Conservation (phyloP, 2,329 filamentous ascomycete genomes). For the Sphaerulina musiva region DNA sequence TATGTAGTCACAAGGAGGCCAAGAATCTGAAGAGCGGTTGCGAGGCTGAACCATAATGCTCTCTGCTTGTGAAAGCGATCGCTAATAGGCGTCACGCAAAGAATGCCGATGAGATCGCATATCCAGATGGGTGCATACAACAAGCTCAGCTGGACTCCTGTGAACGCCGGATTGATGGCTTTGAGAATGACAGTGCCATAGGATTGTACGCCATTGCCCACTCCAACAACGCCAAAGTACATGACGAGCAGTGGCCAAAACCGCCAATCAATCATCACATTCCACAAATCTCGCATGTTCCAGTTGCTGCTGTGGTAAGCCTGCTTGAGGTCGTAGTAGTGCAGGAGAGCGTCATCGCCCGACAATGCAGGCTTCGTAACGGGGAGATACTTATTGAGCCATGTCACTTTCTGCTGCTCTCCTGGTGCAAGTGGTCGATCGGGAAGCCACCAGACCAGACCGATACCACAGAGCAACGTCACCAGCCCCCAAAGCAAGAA, state of each 20-base stretch:
- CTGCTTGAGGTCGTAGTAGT: constrained; percentile 74
- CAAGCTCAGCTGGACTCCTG: constrained; percentile 68
- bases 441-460: constrained; percentile 82
- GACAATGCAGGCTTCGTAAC: constrained; percentile 61
- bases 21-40: constrained; percentile 70
- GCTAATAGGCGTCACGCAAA: constrained; percentile 76
- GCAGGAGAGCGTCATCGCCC: constrained; percentile 70
- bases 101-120: constrained; percentile 71
- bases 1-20: constrained; percentile 77
- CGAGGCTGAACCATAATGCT: constrained; percentile 71
- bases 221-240: constrained; percentile 93
- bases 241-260: constrained; percentile 80
- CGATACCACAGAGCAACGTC: constrained; percentile 63
- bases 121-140: constrained; percentile 91
- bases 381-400: constrained; percentile 61
- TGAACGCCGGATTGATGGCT: constrained; percentile 67
- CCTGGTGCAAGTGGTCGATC: constrained; percentile 73
- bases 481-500: constrained; percentile 79
- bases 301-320: constrained; percentile 73
- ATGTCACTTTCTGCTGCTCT: constrained; percentile 46
- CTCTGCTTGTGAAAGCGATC: constrained; percentile 79
- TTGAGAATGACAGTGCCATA: constrained; percentile 84
- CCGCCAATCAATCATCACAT: constrained; percentile 75
- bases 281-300: constrained; percentile 62
- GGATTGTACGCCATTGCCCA: constrained; percentile 81